phyloP scores from a whole-genome alignment of 805 yeast genomes.

The Blastobotrys peoriensis region DNA sequence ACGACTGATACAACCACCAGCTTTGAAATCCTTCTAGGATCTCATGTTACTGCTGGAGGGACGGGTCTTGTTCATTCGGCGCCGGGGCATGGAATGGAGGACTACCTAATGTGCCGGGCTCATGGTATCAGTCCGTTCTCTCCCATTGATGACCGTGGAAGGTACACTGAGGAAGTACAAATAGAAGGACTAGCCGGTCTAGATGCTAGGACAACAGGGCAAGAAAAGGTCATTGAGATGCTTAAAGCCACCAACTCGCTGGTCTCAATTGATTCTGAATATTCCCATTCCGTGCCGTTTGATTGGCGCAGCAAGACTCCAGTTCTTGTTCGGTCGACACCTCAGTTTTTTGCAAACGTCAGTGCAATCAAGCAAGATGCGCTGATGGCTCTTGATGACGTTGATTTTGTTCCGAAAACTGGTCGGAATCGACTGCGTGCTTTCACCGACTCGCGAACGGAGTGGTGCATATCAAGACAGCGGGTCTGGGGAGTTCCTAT shows the following conservation, averaged over 20 bases:
- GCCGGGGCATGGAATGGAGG: conserved; percentile 97
- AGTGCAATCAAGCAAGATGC: conserved; percentile 64
- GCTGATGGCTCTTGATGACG: conserved; percentile 50
- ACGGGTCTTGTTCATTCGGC: conserved; percentile 97
- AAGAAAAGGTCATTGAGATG: conserved; percentile 38
- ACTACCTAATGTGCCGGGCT: conserved; percentile 62
- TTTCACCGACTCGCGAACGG: conserved; percentile 71
- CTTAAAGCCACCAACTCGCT: conserved; percentile 43
- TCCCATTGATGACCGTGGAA: conserved; percentile 74
- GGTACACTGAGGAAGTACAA: conserved; percentile 37
- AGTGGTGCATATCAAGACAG: conserved; percentile 98
- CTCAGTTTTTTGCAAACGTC: conserved; percentile 94
- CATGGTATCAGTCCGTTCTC: conserved; percentile 58
- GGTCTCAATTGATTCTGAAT: conserved; percentile 42
- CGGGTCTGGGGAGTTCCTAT: conserved; percentile 98
- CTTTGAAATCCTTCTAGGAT: conserved; percentile 68
- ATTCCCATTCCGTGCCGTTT: conserved; percentile 84
- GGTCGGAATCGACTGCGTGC: conserved; percentile 68
- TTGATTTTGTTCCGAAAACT: conserved; percentile 64
- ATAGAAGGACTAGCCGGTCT: conserved; percentile 43
- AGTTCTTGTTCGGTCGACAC: conserved; percentile 88
- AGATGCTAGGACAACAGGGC: conserved; percentile 59
- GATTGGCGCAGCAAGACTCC: conserved; percentile 98
- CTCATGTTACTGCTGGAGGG: conserved; percentile 82
- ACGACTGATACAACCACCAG: conserved; percentile 18